Percentiles rank a stretch among this genome's conserved stretches.
These are phyloP conservation scores for Priceomyces medius DNA, from an alignment of 805 yeast genomes.

Conservation along the genomic window DNA sequence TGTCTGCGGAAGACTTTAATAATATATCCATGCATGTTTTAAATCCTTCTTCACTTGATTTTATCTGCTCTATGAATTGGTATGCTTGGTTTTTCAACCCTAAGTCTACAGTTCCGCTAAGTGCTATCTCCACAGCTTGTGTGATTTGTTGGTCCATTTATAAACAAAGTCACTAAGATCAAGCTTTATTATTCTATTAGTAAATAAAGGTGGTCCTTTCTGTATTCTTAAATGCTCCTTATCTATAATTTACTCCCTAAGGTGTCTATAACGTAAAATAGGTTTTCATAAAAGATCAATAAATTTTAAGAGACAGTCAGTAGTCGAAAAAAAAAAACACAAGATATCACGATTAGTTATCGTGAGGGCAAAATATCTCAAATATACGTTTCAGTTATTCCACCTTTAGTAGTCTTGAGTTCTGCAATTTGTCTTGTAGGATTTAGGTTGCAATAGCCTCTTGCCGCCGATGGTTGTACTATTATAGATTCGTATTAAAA, in stretches of 20 bases:
- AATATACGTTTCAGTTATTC: background rate
- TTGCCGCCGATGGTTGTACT: background rate
- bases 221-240: background rate
- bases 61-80: slow-evolving; percentile 52
- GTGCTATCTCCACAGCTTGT: slow-evolving; percentile 85
- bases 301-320: background rate
- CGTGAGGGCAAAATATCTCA: background rate
- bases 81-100: slow-evolving; percentile 56
- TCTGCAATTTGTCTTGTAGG: background rate
- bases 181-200: background rate
- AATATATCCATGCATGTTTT: slow-evolving; percentile 53
- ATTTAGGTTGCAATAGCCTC: slow-evolving; percentile 1
- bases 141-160: slow-evolving; percentile 62
- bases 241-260: background rate
- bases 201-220: background rate
- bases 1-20: slow-evolving; percentile 16
- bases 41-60: slow-evolving; percentile 56
- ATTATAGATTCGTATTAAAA: background rate
- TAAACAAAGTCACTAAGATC: background rate
- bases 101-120: slow-evolving; percentile 64
- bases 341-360: background rate
- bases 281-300: background rate
- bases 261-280: background rate
- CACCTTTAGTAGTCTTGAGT: background rate
- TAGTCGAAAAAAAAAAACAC: background rate